Evolutionary conservation across 768 basidiomycete species (phyloP).

Genomic region (Termitomyces sp.): DNA sequence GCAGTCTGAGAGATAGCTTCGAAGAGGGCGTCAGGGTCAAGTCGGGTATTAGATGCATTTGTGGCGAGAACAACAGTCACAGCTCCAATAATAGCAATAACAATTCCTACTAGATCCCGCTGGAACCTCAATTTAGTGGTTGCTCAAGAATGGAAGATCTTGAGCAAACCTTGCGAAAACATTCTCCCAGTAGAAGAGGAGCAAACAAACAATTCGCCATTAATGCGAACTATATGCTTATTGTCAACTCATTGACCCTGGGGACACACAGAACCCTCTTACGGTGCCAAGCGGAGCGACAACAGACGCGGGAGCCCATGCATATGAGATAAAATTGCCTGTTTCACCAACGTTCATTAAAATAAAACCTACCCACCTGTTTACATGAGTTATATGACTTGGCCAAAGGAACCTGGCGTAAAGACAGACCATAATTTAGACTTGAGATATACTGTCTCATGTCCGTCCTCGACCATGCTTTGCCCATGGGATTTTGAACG

Average conservation of each 20-base stretch:
- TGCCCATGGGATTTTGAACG: slow-evolving; percentile 9
- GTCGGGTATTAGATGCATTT: slow-evolving; percentile 61
- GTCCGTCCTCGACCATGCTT: slow-evolving; percentile 29
- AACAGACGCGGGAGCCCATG: slow-evolving; percentile 84
- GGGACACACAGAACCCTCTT: slow-evolving; percentile 21
- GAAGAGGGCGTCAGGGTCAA: slow-evolving; percentile 64
- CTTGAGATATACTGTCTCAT: slow-evolving; percentile 73
- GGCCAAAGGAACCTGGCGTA: not conserved
- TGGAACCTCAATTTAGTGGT: slow-evolving; percentile 22
- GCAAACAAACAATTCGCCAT: slow-evolving; percentile 95
- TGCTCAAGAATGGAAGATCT: slow-evolving; percentile 8
- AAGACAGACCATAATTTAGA: slow-evolving; percentile 73
- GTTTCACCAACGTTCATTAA: slow-evolving; percentile 90
- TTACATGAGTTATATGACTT: not conserved
- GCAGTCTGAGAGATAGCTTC: slow-evolving; percentile 61
- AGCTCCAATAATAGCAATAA: slow-evolving; percentile 81
- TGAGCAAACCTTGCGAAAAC: slow-evolving; percentile 62
- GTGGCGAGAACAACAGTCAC: slow-evolving; percentile 87
- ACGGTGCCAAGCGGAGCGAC: slow-evolving; percentile 97
- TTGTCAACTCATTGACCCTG: slow-evolving; percentile 5
- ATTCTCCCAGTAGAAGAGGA: slow-evolving; percentile 76
- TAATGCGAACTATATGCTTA: slow-evolving; percentile 63
- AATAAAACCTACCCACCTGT: slow-evolving; percentile 84
- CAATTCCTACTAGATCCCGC: slow-evolving; percentile 76
- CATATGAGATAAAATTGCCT: slow-evolving; percentile 88